These are phyloP conservation scores for Solanum paucissectum DNA, from an alignment of 257 asterid species.

Conservation along the genomic window DNA sequence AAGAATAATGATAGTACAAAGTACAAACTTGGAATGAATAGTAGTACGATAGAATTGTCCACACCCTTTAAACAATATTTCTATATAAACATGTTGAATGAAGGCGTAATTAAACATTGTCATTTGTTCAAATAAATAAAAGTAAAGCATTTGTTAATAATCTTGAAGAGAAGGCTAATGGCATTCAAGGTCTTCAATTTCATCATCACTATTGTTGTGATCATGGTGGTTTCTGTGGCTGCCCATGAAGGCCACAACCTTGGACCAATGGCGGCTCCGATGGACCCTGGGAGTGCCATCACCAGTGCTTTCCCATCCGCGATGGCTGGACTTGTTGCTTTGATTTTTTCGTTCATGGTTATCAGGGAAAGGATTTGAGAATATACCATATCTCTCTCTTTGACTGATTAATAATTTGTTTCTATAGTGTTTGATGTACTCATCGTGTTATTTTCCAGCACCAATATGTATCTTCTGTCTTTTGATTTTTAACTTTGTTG, in stretches of 20 bases:
- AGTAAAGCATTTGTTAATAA: background rate
- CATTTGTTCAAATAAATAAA: background rate
- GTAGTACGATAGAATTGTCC: background rate
- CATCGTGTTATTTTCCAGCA: background rate
- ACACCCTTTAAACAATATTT: background rate
- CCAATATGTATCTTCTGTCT: background rate
- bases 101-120: background rate
- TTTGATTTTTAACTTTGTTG: background rate
- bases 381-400: background rate
- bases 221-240: background rate
- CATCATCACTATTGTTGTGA: background rate
- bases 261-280: background rate
- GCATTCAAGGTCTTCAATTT: background rate
- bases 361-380: background rate
- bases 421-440: background rate
- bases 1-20: background rate
- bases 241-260: constrained; percentile 1
- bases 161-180: background rate
- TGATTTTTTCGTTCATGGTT: background rate
- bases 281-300: background rate
- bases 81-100: background rate
- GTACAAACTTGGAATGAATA: background rate
- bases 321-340: background rate
- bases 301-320: background rate
- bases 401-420: background rate